Evolutionary conservation across 2,329 filamentous ascomycete genomes (phyloP), one percentile per base, ranked within the genome.

Genomic region (Fusarium sp.): DNA sequence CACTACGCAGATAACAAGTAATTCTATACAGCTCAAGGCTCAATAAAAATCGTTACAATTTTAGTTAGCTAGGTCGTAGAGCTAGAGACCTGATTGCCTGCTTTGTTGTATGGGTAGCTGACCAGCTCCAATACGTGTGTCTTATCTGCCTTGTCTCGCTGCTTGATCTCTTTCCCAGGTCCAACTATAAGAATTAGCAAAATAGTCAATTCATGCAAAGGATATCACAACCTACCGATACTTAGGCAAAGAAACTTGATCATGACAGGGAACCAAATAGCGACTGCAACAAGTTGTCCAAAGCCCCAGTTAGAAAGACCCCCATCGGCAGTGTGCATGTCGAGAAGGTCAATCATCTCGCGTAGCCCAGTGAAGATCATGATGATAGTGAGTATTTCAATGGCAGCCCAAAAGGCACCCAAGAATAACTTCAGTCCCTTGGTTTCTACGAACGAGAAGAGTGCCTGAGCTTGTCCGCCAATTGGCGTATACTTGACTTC

Each of bases 121-220:
- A 4, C 16, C 12, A 62, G 9, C n/a, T 61, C 38, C 1, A 61
- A 2, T 4, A 33, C 26, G 16, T 44, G 43, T 1, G 53, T 13
- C 3, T 8, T 29, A 6, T 47, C n/a, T 2, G 8, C 3, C 2
- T 33, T 21, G 1, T 21, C 18, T 2, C 26, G 10, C 10, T 31
- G 24, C 6, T 31, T 15, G 0, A 23, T 5, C 4, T 52, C 43
- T 8, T 12, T 43, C 13, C 18, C 20, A 3, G 43, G 21, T 0
- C 58, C 26, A n/a, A 29, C 56, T 62, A 4, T 2, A 3, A 3
- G 16, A 1, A 9, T 61, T 9, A 62, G 55, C 11, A 15, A 18
- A 3, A 11, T 3, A 6, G 21, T 0, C 2, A 5, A 18, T 0
- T 8, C 2, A 0, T 0, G 1, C 4, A 4, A 3, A 2, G 10